Conservation (phyloP, 768 basidiomycete species). For the Botryobasidium botryosum region DNA sequence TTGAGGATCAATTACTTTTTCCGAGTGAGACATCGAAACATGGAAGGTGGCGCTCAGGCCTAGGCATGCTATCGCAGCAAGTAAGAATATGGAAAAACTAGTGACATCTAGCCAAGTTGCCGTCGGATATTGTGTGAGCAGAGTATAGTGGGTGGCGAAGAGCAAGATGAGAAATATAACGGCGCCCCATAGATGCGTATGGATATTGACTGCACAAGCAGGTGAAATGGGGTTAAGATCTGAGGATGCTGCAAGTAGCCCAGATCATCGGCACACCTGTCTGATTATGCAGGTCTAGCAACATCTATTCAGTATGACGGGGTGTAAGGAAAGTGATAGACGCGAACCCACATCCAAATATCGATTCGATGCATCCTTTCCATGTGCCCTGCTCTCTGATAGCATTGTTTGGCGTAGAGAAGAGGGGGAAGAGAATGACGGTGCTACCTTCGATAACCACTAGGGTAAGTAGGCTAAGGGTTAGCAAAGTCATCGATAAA, state of each 20-base stretch:
- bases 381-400: conserved; percentile 29
- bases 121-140: conserved; percentile 34
- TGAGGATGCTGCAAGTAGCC: neutral
- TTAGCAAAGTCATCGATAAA: too few species aligned
- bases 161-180: conserved; percentile 41
- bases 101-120: conserved; percentile 44
- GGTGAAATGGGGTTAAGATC: conserved; percentile 7
- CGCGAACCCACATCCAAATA: conserved; percentile 43
- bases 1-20: conserved; percentile 38
- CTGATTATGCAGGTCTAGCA: conserved; percentile 59
- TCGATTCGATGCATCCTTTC: conserved; percentile 42
- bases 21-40: conserved; percentile 53
- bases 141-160: conserved; percentile 32
- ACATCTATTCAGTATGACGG: neutral
- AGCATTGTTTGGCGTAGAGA: conserved; percentile 33
- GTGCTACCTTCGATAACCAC: conserved; percentile 49
- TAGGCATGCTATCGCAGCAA: conserved; percentile 58
- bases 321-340: conserved; percentile 4
- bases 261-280: conserved; percentile 30
- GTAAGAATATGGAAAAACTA: conserved; percentile 47
- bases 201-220: conserved; percentile 53
- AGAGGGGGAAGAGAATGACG: neutral
- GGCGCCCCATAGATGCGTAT: conserved; percentile 61
- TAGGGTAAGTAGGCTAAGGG: neutral
- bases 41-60: conserved; percentile 58